A percentile compares a stretch with the other conserved stretches of the same genome.
These are phyloP conservation scores for Fagopyrum esculentum DNA, from an alignment of 148 eudicot genomes.

Conservation along the genomic window DNA sequence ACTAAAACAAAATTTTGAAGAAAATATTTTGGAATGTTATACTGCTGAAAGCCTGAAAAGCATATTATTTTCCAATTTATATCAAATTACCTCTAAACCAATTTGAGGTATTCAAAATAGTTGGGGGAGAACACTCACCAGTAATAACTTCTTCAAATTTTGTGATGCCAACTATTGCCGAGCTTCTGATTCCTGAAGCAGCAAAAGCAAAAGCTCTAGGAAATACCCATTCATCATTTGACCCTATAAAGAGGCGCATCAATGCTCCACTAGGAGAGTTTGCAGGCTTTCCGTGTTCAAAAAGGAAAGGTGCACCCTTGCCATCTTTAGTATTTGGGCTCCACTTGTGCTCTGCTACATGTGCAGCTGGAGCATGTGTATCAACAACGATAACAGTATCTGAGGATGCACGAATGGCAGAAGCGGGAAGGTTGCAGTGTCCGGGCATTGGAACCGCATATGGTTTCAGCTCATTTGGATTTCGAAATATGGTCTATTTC, in stretches of 20 bases:
- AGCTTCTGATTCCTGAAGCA: constrained; percentile 72
- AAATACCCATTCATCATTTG: constrained; percentile 66
- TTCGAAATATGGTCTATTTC: constrained; percentile 78
- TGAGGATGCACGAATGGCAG: constrained; percentile 78
- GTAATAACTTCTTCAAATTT: constrained; percentile 78
- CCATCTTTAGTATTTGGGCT: constrained; percentile 98
- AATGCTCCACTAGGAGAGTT: constrained; percentile 68
- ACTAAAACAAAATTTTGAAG: no score
- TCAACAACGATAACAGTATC: constrained; percentile 81
- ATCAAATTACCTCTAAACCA: no score
- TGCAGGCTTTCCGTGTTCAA: constrained; percentile 74
- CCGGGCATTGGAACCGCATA: constrained; percentile 69
- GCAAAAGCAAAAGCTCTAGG: constrained; percentile 93
- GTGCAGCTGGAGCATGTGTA: constrained; percentile 86
- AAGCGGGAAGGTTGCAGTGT: constrained; percentile 95
- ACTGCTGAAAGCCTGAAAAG: no score
- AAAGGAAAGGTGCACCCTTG: constrained; percentile 83
- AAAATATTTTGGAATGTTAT: no score
- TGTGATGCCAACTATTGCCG: constrained; percentile 73
- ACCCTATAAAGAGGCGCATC: constrained; percentile 87
- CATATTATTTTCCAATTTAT: no score
- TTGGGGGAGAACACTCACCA: constrained; percentile 27
- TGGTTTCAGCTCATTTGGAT: constrained; percentile 74
- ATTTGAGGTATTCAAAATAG: no score
- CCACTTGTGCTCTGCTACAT: constrained; percentile 94